These are phyloP conservation scores for Mucor mucedo DNA, from an alignment of 371 early-diverging fungal genomes.

Conservation along the genomic window DNA sequence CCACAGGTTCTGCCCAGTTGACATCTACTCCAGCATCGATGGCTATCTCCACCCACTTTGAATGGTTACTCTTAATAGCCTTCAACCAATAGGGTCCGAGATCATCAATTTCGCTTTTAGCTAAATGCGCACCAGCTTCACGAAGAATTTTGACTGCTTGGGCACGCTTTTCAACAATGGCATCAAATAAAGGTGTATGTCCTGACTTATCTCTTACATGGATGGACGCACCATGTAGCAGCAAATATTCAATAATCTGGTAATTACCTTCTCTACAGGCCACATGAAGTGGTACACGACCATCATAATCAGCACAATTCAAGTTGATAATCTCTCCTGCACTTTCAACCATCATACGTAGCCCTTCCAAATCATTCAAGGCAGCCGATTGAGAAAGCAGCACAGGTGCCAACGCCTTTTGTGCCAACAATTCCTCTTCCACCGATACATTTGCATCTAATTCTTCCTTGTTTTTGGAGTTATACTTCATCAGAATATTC, in stretches of 20 bases:
- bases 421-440: conserved; percentile 73
- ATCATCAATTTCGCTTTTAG: conserved; percentile 77
- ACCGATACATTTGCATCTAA: conserved; percentile 34
- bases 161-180: conserved; percentile 64
- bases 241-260: conserved; percentile 72
- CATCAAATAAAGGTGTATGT: conserved; percentile 90
- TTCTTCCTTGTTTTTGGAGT: conserved; percentile 25
- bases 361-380: conserved; percentile 83
- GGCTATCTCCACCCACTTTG: conserved; percentile 41
- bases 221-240: conserved; percentile 89
- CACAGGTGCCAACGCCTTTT: conserved; percentile 81
- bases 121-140: conserved; percentile 90
- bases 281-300: conserved; percentile 85
- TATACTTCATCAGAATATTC: conserved; percentile 49
- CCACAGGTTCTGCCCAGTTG: conserved; percentile 51
- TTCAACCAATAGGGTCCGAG: conserved; percentile 56
- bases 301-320: conserved; percentile 89
- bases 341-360: conserved; percentile 69
- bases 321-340: conserved; percentile 60
- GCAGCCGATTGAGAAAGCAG: conserved; percentile 88
- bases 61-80: conserved; percentile 41
- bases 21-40: conserved; percentile 49
- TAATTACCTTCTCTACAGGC: conserved; percentile 82
- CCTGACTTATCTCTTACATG: conserved; percentile 90
- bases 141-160: conserved; percentile 72